Evolutionary conservation across 2,329 filamentous ascomycete genomes (phyloP).

Genomic region (Huntiella decipiens): DNA sequence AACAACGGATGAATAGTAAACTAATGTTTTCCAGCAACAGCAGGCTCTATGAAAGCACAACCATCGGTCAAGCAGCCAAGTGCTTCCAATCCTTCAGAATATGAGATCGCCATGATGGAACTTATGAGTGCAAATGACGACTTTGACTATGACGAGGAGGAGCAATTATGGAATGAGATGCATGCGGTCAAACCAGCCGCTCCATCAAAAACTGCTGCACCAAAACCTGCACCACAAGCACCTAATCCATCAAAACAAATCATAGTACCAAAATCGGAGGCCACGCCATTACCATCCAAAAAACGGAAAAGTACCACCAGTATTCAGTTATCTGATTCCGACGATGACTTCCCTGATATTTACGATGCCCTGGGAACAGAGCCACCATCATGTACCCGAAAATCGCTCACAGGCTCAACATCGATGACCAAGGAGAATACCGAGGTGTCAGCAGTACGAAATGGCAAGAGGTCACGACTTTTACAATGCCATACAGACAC

Average conservation of each 20-base stretch:
- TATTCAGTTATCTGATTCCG: slow-evolving; percentile 16
- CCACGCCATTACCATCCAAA: slow-evolving; percentile 16
- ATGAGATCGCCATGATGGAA: too few relatives aligned
- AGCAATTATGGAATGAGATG: slow-evolving; percentile 25
- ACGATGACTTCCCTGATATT: slow-evolving; percentile 35
- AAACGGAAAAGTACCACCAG: slow-evolving; percentile 35
- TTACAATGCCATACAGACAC: slow-evolving; percentile 3
- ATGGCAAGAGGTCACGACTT: slow-evolving; percentile 7
- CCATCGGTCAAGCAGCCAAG: too few relatives aligned
- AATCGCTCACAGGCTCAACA: slow-evolving; percentile 2
- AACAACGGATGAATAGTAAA: background rate
- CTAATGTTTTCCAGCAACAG: too few relatives aligned
- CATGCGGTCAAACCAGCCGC: slow-evolving; percentile 18
- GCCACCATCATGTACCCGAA: slow-evolving; percentile 19
- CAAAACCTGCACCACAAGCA: background rate
- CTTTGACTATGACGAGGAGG: slow-evolving; percentile 20
- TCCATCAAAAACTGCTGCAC: background rate
- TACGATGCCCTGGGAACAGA: slow-evolving; percentile 27
- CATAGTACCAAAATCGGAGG: slow-evolving; percentile 17
- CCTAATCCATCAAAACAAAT: slow-evolving; percentile 14
- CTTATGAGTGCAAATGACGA: slow-evolving; percentile 17
- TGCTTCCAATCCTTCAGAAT: too few relatives aligned
- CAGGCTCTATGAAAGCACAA: too few relatives aligned
- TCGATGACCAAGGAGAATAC: background rate
- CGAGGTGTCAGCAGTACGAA: background rate